Base-by-base conservation (phyloP, 352 stramenopile genomes). In the Thraustochytrium sp. region DNA sequence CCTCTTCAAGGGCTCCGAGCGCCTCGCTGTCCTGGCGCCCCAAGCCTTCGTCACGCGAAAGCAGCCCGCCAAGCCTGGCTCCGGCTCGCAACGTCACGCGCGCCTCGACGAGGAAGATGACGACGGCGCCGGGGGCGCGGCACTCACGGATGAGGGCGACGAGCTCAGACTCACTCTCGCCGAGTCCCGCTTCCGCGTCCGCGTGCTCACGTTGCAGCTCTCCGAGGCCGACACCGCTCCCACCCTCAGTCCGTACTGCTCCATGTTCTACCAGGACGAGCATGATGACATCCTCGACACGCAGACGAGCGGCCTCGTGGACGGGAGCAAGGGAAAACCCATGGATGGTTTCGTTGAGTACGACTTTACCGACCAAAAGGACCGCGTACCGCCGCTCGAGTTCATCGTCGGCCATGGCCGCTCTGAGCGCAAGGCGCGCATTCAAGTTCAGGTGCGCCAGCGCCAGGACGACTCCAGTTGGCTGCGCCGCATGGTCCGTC, bases 371-470 rank as follows among this genome's bases (percentile, higher is more conserved):
- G 4, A 16, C 0, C 38, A 76, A 26, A 37, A 21, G 4, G 9
- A 18, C 8, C 16, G 13, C 46, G 40, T 56, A 21, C 42, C 63
- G 11, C 63, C 63, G 63, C 65, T 78, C 34, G 44, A 61, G 1
- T 78, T 78, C 37, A 48, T 78, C 49, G 65, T 61, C 18, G 26
- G 26, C 1, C 65, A 78, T 26, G 65, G 59, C 8, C 59, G 65
- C 44, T 44, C n/a, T 3, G 13, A 51, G 13, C 38, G 42, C 65
- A 78, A 44, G 23, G 42, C 26, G 5, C 29, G 16, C 16, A 31
- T 78, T 11, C 65, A 78, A 31, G 37, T 78, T 8, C 65, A 78
- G 38, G 65, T 78, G 65, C 44, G 49, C 46, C 26, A 40, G 49
- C 44, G 65, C 5, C 44, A 56, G 23, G 65, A 44, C 34, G 62